A percentile compares a stretch with the other conserved stretches of the same genome.
Evolutionary conservation across 1,284 basidiomycete species (phyloP).

Genomic region (Dichomitus squalens): DNA sequence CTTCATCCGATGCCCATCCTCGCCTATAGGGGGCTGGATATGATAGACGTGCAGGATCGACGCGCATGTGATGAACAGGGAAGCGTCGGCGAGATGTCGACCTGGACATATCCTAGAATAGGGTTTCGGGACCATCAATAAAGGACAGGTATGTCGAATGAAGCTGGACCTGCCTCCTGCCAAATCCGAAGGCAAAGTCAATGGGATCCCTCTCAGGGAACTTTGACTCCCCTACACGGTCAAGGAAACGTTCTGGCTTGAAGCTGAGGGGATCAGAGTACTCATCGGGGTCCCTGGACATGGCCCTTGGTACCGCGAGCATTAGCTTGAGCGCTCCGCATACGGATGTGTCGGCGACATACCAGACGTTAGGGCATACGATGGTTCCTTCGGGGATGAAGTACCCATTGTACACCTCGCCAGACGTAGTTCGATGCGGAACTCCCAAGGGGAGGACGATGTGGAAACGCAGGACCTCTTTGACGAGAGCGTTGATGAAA

Average conservation of each 20-base stretch:
- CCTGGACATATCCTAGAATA: constrained; percentile 1
- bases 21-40: neutral
- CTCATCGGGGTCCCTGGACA: constrained; percentile 15
- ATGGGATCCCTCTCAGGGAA: constrained; percentile 10
- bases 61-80: constrained; percentile 1
- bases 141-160: neutral
- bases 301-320: too few species aligned
- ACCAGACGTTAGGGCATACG: neutral
- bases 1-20: neutral
- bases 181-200: constrained; percentile 18
- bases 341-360: neutral
- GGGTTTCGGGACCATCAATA: neutral
- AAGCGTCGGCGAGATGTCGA: neutral
- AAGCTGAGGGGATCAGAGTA: constrained; percentile 22
- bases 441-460: neutral
- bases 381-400: neutral
- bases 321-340: neutral
- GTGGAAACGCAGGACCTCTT: neutral
- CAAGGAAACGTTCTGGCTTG: constrained; percentile 19
- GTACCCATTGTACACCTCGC: neutral
- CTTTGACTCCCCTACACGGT: too few species aligned
- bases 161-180: constrained; percentile 3
- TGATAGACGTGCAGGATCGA: constrained; percentile 4
- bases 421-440: neutral
- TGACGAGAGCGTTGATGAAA: neutral